These are phyloP conservation scores for Acer negundo DNA, from an alignment of 345 rosid genomes.

Conservation along the genomic window DNA sequence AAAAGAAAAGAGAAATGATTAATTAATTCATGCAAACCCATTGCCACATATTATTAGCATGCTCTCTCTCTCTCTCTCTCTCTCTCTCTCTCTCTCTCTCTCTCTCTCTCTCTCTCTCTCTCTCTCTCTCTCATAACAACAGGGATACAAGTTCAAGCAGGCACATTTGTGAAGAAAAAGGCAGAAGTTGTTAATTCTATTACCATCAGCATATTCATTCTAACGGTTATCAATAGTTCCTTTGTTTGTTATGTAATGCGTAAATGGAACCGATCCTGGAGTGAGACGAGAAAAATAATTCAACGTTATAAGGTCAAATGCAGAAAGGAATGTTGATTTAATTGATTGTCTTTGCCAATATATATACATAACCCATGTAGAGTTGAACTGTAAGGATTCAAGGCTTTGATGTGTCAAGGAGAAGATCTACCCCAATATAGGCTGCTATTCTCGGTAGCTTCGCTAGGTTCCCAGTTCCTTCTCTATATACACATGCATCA, in stretches of 20 bases:
- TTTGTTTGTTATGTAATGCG: not conserved
- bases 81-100: no score
- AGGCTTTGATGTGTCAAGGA: constrained; percentile 4
- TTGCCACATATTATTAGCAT: no score
- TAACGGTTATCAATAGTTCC: not conserved
- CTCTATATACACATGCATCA: constrained; percentile 88
- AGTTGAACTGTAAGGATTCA: not conserved
- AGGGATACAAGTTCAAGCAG: not conserved
- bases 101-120: no score
- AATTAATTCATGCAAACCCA: no score
- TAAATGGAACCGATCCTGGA: not conserved
- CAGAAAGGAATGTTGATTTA: not conserved
- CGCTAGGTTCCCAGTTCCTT: constrained; percentile 85
- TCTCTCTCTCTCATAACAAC: not conserved
- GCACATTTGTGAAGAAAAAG: not conserved
- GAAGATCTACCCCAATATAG: constrained; percentile 74
- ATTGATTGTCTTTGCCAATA: not conserved
- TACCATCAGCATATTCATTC: not conserved
- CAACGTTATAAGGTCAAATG: not conserved
- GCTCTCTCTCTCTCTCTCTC: no score
- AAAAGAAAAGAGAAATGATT: no score
- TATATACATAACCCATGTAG: not conserved
- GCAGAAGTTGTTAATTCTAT: not conserved
- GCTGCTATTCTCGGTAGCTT: constrained; percentile 72
- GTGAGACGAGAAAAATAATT: not conserved